Percentiles rank a stretch among this genome's conserved stretches.
phyloP scores from a whole-genome alignment of 495 filamentous ascomycete species.

The Penicillium maclennaniae region DNA sequence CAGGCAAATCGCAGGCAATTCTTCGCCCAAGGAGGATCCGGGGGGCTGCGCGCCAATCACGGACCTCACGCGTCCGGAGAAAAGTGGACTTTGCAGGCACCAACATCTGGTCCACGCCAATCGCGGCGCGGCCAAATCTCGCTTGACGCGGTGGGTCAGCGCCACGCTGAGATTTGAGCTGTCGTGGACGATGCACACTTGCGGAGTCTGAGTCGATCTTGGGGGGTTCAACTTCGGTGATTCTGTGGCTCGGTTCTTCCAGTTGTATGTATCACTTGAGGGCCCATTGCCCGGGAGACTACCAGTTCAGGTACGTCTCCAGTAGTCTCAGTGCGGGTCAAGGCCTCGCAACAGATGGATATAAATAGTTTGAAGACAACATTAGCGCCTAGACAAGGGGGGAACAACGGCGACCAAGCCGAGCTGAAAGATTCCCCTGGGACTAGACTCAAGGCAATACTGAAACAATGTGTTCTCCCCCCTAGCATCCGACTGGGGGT shows the following conservation, averaged over 20 bases:
- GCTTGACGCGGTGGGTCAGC: slow-evolving; percentile 15
- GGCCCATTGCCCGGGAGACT: slow-evolving; percentile 16
- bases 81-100: slow-evolving; percentile 24
- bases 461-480: slow-evolving; percentile 20
- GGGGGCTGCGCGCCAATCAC: slow-evolving; percentile 30
- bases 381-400: slow-evolving; percentile 17
- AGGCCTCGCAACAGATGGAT: slow-evolving; percentile 20
- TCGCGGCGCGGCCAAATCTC: slow-evolving; percentile 15
- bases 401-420: not conserved
- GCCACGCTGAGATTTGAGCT: slow-evolving; percentile 7
- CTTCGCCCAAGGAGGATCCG: slow-evolving; percentile 9
- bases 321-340: slow-evolving; percentile 4
- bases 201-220: not conserved
- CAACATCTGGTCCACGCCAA: slow-evolving; percentile 18
- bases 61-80: slow-evolving; percentile 21
- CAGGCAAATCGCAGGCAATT: slow-evolving; percentile 1
- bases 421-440: slow-evolving; percentile 6
- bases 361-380: slow-evolving; percentile 21
- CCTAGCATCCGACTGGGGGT: slow-evolving; percentile 19
- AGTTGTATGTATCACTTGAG: not conserved
- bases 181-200: not conserved
- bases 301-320: slow-evolving; percentile 6
- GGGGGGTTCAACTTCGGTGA: too few relatives aligned
- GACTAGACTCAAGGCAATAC: slow-evolving; percentile 7
- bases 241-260: too few relatives aligned